Percentiles rank a stretch among this genome's conserved stretches.
phyloP scores from a whole-genome alignment of 805 yeast species.

The Suhomyces pyralidae region DNA sequence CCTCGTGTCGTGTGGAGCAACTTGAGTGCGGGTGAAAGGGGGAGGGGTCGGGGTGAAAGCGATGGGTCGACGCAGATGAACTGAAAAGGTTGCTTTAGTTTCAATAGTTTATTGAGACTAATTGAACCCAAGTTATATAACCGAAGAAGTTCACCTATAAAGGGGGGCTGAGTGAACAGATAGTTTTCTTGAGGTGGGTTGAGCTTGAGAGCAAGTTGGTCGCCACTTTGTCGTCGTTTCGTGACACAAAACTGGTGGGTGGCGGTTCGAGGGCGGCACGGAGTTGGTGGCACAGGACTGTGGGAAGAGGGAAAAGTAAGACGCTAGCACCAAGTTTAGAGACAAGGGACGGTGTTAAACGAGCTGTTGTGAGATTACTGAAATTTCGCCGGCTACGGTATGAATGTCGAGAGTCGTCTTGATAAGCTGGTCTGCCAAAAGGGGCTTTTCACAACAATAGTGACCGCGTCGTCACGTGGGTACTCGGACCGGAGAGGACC shows the following conservation, averaged over 20 bases:
- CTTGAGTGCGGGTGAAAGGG: not conserved
- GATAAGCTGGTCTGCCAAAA: conserved; percentile 1
- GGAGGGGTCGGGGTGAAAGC: not conserved
- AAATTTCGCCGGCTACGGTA: not conserved
- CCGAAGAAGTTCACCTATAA: not conserved
- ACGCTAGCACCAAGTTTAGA: not conserved
- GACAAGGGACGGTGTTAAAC: not conserved
- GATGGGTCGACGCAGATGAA: not conserved
- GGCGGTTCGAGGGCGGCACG: not conserved
- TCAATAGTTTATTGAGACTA: not conserved
- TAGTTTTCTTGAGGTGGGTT: not conserved
- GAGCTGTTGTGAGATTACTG: not conserved
- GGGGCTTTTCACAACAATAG: conserved; percentile 2
- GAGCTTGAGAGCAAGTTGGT: conserved; percentile 1
- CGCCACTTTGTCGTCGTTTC: conserved; percentile 1
- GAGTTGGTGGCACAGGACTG: not conserved
- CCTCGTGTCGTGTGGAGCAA: not conserved
- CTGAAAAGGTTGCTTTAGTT: not conserved
- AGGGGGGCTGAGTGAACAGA: not conserved
- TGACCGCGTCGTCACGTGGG: not conserved
- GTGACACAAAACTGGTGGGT: not conserved
- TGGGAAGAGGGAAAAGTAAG: not conserved
- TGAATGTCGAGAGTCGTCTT: not conserved
- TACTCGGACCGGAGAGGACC: not conserved
- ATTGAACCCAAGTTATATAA: not conserved